phyloP scores from a whole-genome alignment of 805 yeast genomes.

The Cyberlindnera saturnus region DNA sequence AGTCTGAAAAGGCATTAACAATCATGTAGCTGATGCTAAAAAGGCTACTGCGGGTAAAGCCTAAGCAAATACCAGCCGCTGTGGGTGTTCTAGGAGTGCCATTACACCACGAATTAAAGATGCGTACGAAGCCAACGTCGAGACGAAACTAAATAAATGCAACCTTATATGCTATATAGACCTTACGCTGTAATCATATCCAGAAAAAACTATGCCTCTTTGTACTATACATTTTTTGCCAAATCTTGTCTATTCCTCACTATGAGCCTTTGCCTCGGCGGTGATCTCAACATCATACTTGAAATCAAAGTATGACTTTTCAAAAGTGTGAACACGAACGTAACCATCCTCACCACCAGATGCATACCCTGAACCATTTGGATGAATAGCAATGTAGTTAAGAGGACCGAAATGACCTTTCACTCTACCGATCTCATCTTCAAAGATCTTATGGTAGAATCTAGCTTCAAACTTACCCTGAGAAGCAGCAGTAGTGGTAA shows the following conservation, averaged over 20 bases:
- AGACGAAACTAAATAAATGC: neutral
- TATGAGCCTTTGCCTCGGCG: slow-evolving; percentile 37
- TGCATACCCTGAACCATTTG: slow-evolving; percentile 89
- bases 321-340: slow-evolving; percentile 90
- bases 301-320: slow-evolving; percentile 88
- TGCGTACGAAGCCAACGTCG: slow-evolving; percentile 1
- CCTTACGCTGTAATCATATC: neutral
- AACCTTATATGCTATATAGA: neutral
- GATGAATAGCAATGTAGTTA: slow-evolving; percentile 89
- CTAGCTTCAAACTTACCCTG: slow-evolving; percentile 98
- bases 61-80: neutral
- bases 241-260: neutral
- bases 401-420: slow-evolving; percentile 99
- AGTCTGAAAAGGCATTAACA: slow-evolving; percentile 2
- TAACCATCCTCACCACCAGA: slow-evolving; percentile 99
- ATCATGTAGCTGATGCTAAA: slow-evolving; percentile 41
- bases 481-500: slow-evolving; percentile 88
- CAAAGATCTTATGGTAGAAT: slow-evolving; percentile 90
- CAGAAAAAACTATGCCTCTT: neutral
- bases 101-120: no score
- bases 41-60: slow-evolving; percentile 30
- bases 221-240: neutral
- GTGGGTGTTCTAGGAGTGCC: no score
- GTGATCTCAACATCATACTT: slow-evolving; percentile 87
- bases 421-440: slow-evolving; percentile 94